Evolutionary conservation across 305 asterid species (phyloP).

Genomic region (Nicotiana rustica): DNA sequence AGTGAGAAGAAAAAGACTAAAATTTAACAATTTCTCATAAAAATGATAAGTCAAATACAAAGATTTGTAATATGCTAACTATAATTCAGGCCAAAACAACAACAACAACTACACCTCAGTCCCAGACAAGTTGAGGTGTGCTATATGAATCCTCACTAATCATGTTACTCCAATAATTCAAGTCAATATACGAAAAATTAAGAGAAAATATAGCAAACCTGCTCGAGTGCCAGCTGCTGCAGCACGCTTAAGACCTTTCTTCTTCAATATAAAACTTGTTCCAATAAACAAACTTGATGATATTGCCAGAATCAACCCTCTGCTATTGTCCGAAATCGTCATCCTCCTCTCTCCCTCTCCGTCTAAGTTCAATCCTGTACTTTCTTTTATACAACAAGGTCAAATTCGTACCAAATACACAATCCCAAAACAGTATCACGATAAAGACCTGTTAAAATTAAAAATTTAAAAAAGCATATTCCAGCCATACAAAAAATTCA

Average conservation of each 20-base stretch:
- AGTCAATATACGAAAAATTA: not conserved
- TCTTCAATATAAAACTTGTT: constrained; percentile 82
- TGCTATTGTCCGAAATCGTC: constrained; percentile 74
- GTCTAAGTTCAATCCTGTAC: not conserved
- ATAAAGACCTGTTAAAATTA: not conserved
- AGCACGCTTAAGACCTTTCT: constrained; percentile 90
- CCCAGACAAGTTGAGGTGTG: too few relatives aligned
- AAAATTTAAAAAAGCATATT: not conserved
- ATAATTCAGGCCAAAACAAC: too few relatives aligned
- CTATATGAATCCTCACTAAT: too few relatives aligned
- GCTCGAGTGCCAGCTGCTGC: constrained; percentile 82
- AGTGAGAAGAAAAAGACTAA: not conserved
- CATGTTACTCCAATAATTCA: too few relatives aligned
- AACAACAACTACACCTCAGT: too few relatives aligned
- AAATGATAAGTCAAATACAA: not conserved
- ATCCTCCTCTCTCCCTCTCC: constrained; percentile 31
- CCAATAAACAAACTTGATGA: constrained; percentile 88
- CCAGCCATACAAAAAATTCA: not conserved
- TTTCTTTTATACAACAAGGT: constrained; percentile 23
- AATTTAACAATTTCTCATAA: not conserved
- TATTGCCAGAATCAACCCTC: constrained; percentile 82
- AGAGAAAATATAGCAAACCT: constrained; percentile 47
- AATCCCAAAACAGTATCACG: not conserved
- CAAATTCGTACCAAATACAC: constrained; percentile 2
- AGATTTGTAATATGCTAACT: too few relatives aligned